Evolutionary conservation across 768 basidiomycete genomes (phyloP).

Genomic region (Suillus spraguei): DNA sequence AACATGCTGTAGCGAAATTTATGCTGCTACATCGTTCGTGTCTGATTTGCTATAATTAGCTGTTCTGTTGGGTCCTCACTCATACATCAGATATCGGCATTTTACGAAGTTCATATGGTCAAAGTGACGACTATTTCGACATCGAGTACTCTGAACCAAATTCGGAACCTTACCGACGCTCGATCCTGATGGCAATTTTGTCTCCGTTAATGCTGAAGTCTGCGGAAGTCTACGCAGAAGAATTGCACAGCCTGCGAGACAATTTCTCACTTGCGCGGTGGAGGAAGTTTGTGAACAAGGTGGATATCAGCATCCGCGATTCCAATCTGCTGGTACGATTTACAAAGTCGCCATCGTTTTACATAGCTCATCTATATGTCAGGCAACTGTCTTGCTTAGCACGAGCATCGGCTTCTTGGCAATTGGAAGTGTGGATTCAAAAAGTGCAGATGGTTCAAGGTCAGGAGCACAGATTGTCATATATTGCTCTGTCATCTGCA

Average conservation of each 20-base stretch:
- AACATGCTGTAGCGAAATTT: constrained; percentile 25
- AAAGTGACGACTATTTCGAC: constrained; percentile 34
- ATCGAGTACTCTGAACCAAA: constrained; percentile 23
- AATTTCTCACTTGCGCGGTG: constrained; percentile 29
- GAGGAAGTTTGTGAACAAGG: constrained; percentile 25
- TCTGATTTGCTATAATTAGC: background rate
- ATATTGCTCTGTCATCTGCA: constrained; percentile 32
- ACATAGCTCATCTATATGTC: background rate
- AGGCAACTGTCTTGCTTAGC: constrained; percentile 24
- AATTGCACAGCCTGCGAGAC: constrained; percentile 28
- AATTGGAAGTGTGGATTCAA: constrained; percentile 17
- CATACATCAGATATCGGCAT: constrained; percentile 28
- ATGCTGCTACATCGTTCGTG: constrained; percentile 33
- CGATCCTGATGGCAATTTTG: constrained; percentile 21
- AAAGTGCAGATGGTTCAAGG: constrained; percentile 13
- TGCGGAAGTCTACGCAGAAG: constrained; percentile 30
- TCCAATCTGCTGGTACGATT: constrained; percentile 30
- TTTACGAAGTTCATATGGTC: constrained; percentile 32
- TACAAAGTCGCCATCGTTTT: background rate
- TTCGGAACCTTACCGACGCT: constrained; percentile 23
- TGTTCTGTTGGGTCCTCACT: background rate
- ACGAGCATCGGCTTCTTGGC: constrained; percentile 29
- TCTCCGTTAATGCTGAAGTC: constrained; percentile 27
- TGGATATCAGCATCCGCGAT: constrained; percentile 34
- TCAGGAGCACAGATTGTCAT: constrained; percentile 26